Conservation (phyloP, 345 rosid species). For the Laguncularia racemosa region DNA sequence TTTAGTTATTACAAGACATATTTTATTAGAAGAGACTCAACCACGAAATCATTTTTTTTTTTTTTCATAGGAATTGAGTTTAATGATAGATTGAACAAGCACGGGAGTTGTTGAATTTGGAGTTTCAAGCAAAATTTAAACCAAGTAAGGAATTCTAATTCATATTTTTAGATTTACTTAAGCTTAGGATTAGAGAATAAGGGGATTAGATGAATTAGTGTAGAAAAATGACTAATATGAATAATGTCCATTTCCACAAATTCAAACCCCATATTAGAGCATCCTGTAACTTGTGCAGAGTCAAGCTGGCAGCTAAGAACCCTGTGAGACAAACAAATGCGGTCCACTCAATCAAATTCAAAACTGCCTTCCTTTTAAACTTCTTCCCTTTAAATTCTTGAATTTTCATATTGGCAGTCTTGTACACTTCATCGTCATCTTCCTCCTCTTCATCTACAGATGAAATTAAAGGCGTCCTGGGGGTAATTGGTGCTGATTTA, state of each 20-base stretch:
- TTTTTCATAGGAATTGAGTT: too few relatives aligned
- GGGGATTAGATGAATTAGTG: too few relatives aligned
- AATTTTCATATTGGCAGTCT: constrained; percentile 24
- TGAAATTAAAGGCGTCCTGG: constrained; percentile 39
- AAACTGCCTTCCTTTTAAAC: constrained; percentile 17
- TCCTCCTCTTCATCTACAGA: constrained; percentile 22
- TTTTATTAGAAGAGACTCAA: too few relatives aligned
- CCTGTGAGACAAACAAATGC: constrained; percentile 28
- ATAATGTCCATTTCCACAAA: constrained; percentile 63
- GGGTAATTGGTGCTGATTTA: constrained; percentile 38
- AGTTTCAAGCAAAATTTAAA: too few relatives aligned
- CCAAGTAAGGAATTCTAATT: too few relatives aligned
- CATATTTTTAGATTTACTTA: too few relatives aligned
- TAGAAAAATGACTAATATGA: constrained; percentile 44
- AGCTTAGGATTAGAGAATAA: too few relatives aligned
- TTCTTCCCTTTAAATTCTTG: constrained; percentile 10
- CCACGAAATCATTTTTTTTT: too few relatives aligned
- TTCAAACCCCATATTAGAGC: constrained; percentile 34
- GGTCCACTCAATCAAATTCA: constrained; percentile 21
- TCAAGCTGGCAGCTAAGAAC: constrained; percentile 33
- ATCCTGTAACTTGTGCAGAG: constrained; percentile 19
- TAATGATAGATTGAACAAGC: too few relatives aligned
- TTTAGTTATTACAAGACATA: too few relatives aligned
- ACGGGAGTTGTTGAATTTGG: too few relatives aligned
- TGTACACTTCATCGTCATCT: constrained; percentile 24